Evolutionary conservation across 2,329 filamentous ascomycete species (phyloP), one percentile per base, ranked within the genome.

Genomic region (Botrytis medusae): DNA sequence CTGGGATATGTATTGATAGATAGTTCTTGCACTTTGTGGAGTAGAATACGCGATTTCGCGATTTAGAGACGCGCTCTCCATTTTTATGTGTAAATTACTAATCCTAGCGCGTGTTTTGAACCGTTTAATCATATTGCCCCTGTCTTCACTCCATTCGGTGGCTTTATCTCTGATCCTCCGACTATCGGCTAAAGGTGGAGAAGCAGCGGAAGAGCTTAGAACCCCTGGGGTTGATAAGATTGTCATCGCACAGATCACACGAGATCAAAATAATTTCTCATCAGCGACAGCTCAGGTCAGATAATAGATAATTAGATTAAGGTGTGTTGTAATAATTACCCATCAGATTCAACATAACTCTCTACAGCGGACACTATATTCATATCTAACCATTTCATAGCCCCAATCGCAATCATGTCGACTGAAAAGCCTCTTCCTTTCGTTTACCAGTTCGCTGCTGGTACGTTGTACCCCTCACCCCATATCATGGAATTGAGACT

Each of bases 401-500:
- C 20, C 4, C 67, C 54, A 57, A 76, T 69, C 77, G 80, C 81
- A 85, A 86, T 80, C 79, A 92, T 92, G 90, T 86, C 90, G 77
- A 81, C 86, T 77, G 83, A 91, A 77, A 92, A 94, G 85, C 93
- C 95, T 74, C 90, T 98, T 79, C 94, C 94, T 74, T 98, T 98
- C 85, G 84, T 90, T 79, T 98, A 98, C 90, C 95, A 97, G 86
- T 97, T 98, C 87, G 92, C 91, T 83, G 95, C 95, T 81, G 95
- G 95, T 91, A 82, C 81, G 89, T 44, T 34, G 8, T 29, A 22
- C 51, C 62, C 59, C 46, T 64, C 61, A 63, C 71, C 48, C 64
- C 37, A 57, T 77, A 76, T 78, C 78, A 74, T 75, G 75, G 76
- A 75, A 76, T 77, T 75, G 77, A 77, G 78, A 75, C 78, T 77